Conservation (phyloP, 208 protist genomes). For the Leptomonas seymouri region DNA sequence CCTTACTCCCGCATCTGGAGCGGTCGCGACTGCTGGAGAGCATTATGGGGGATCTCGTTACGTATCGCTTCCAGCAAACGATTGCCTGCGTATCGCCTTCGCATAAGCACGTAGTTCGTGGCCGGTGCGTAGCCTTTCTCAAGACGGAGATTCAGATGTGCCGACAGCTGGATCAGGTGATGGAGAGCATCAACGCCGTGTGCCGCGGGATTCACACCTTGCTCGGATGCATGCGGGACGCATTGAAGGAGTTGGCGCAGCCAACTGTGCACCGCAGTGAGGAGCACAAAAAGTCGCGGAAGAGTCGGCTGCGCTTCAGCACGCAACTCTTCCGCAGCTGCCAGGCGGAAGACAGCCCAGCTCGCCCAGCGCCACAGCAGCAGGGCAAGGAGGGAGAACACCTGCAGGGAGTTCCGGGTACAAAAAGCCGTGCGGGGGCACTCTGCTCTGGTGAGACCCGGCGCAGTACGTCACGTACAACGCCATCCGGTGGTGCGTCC, state of each 20-base stretch:
- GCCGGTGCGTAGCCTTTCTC: conserved; percentile 32
- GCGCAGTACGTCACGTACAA: neutral
- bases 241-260: conserved; percentile 32
- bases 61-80: conserved; percentile 44
- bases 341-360: neutral
- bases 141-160: conserved; percentile 42
- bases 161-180: conserved; percentile 35
- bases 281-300: conserved; percentile 25
- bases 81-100: conserved; percentile 31
- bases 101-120: conserved; percentile 33
- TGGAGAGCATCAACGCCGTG: conserved; percentile 34
- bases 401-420: neutral
- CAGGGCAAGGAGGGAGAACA: neutral
- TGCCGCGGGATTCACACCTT: conserved; percentile 25
- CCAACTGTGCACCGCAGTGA: conserved; percentile 23
- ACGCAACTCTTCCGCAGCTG: conserved; percentile 12
- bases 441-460: conserved; percentile 8
- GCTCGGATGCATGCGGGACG: conserved; percentile 19
- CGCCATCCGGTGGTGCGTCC: neutral
- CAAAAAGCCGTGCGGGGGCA: neutral
- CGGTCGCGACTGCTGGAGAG: conserved; percentile 36
- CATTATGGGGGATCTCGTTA: conserved; percentile 47
- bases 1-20: conserved; percentile 38
- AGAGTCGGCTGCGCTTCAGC: conserved; percentile 26
- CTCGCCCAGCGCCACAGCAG: neutral